Evolutionary conservation across 768 basidiomycete species (phyloP).

Genomic region (Russula dissimulans): DNA sequence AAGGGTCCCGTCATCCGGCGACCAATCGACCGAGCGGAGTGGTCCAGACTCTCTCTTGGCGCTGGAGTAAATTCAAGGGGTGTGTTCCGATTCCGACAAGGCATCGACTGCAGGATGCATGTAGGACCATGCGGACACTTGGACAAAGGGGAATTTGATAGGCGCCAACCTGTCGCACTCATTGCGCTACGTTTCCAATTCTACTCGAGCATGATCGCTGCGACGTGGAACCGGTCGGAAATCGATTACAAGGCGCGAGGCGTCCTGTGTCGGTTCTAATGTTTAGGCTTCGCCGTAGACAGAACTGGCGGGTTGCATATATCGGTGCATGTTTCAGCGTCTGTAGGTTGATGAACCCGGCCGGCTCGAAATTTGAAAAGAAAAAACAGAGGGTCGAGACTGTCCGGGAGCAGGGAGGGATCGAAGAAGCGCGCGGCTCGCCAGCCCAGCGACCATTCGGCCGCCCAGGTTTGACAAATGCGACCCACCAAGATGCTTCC

Average conservation of each 20-base stretch:
- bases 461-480: not conserved
- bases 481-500: not conserved
- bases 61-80: not conserved
- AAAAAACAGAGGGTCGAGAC: slow-evolving; percentile 5
- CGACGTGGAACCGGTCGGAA: not conserved
- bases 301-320: no score
- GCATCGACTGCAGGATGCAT: not conserved
- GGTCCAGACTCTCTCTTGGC: slow-evolving; percentile 7
- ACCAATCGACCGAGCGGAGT: no score
- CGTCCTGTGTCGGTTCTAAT: no score
- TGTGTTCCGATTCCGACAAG: no score
- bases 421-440: not conserved
- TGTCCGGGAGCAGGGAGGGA: not conserved
- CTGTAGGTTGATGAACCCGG: not conserved
- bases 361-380: slow-evolving; percentile 3
- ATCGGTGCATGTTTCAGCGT: no score
- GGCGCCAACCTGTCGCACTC: slow-evolving; percentile 6
- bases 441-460: not conserved
- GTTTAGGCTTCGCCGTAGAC: no score
- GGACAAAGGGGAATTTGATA: not conserved
- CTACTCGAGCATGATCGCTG: no score
- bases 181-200: not conserved
- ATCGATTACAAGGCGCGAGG: not conserved
- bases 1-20: no score
- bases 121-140: not conserved